These are phyloP conservation scores for Penicillium atrosanguineum DNA, from an alignment of 495 filamentous ascomycete genomes.

Conservation along the genomic window DNA sequence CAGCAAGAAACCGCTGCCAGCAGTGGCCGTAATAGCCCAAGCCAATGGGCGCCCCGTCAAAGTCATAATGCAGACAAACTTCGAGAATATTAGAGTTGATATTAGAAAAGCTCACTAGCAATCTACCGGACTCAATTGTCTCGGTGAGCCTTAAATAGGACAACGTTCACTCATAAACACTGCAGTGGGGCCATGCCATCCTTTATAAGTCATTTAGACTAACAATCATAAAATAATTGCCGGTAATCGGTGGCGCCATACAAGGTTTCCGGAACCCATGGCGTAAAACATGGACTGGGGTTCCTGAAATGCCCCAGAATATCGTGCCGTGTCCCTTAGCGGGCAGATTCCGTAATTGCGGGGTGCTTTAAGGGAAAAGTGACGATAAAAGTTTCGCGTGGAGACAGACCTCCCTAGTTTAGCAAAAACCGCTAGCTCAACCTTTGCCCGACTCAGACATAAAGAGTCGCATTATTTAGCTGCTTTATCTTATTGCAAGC, in stretches of 20 bases:
- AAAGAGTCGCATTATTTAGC: too few relatives aligned
- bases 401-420: background rate
- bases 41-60: conserved; percentile 22
- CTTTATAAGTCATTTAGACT: conserved; percentile 10
- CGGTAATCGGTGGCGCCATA: conserved; percentile 9
- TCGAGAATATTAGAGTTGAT: too few relatives aligned
- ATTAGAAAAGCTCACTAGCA: background rate
- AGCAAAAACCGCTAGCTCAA: too few relatives aligned
- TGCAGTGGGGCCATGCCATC: conserved; percentile 5
- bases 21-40: conserved; percentile 39
- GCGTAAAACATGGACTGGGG: conserved; percentile 6
- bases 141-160: too few relatives aligned
- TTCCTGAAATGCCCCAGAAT: conserved; percentile 12
- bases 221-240: too few relatives aligned
- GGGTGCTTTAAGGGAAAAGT: conserved; percentile 7
- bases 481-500: too few relatives aligned
- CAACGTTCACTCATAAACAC: background rate
- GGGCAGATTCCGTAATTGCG: conserved; percentile 11
- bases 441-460: too few relatives aligned
- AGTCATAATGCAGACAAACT: too few relatives aligned
- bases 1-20: conserved; percentile 41
- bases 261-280: conserved; percentile 10
- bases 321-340: conserved; percentile 1
- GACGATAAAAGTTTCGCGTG: conserved; percentile 8
- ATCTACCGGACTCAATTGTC: too few relatives aligned